Percentiles rank a stretch among this genome's conserved stretches.
Evolutionary conservation across 2,329 filamentous ascomycete genomes (phyloP).

Genomic region (Rutstroemia sydowiana): DNA sequence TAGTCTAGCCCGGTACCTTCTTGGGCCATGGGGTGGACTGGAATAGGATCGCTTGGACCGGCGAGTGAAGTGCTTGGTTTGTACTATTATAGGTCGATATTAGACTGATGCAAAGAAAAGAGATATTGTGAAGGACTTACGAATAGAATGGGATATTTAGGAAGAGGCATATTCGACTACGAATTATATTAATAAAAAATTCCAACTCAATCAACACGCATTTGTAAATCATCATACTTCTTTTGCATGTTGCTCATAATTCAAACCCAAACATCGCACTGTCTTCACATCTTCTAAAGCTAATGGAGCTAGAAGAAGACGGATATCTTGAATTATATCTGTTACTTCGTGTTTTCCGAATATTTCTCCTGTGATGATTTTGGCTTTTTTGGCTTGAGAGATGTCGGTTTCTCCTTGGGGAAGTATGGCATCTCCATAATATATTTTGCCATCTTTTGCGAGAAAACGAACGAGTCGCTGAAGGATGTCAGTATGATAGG

Average conservation of each 20-base stretch:
- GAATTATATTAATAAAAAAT: background rate
- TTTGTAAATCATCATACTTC: conserved; percentile 44
- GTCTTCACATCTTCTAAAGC: conserved; percentile 55
- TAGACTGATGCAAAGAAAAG: too few relatives aligned
- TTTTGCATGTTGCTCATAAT: conserved; percentile 65
- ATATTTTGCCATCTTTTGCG: conserved; percentile 59
- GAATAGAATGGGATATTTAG: conserved; percentile 66
- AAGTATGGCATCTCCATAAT: conserved; percentile 70
- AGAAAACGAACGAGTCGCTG: conserved; percentile 69
- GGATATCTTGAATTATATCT: conserved; percentile 49
- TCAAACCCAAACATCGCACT: conserved; percentile 62
- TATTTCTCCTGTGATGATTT: conserved; percentile 56
- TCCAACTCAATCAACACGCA: background rate
- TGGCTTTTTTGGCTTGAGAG: conserved; percentile 51
- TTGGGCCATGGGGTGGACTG: conserved; percentile 59
- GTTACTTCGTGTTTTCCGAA: conserved; percentile 59
- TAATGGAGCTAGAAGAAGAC: conserved; percentile 55
- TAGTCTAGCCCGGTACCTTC: conserved; percentile 53
- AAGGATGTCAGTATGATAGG: conserved; percentile 1
- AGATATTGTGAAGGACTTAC: conserved; percentile 21
- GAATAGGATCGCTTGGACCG: conserved; percentile 59
- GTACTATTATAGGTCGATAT: conserved; percentile 32
- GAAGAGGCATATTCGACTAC: conserved; percentile 57
- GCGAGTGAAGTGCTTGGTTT: conserved; percentile 61
- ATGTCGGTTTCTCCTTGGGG: conserved; percentile 53